Evolutionary conservation across 75 land plant species (phyloP).

Genomic region (Cryptomeria japonica): DNA sequence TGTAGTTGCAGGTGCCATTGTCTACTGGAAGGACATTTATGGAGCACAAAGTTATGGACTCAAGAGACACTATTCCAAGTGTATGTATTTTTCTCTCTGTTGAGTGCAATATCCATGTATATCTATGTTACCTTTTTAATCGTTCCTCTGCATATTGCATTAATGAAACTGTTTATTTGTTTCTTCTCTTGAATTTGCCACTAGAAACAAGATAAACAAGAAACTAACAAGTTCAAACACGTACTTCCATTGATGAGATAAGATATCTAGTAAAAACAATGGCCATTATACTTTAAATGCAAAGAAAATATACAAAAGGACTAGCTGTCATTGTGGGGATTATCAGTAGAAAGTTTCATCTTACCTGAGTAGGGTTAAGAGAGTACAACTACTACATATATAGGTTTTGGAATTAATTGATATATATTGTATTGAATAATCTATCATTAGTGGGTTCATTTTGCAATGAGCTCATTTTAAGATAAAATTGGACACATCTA

Average conservation of each 20-base stretch:
- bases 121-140: not conserved
- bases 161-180: not conserved
- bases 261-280: not conserved
- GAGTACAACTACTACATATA: not conserved
- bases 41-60: not conserved
- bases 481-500: not conserved
- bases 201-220: not conserved
- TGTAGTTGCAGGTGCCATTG: conserved; percentile 2
- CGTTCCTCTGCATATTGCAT: no score
- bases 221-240: not conserved
- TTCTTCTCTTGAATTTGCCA: not conserved
- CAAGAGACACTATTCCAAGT: not conserved
- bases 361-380: not conserved
- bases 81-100: not conserved
- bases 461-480: not conserved
- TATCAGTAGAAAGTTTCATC: not conserved
- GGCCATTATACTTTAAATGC: not conserved
- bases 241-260: not conserved
- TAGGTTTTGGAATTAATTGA: not conserved
- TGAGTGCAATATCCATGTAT: not conserved
- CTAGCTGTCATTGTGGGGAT: not conserved
- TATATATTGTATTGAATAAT: not conserved
- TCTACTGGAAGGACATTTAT: not conserved
- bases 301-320: not conserved
- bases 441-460: not conserved